A percentile compares a stretch with the other conserved stretches of the same genome.
These are phyloP conservation scores for Mucor circinelloides DNA, from an alignment of 371 early-diverging fungal genomes.

Conservation along the genomic window DNA sequence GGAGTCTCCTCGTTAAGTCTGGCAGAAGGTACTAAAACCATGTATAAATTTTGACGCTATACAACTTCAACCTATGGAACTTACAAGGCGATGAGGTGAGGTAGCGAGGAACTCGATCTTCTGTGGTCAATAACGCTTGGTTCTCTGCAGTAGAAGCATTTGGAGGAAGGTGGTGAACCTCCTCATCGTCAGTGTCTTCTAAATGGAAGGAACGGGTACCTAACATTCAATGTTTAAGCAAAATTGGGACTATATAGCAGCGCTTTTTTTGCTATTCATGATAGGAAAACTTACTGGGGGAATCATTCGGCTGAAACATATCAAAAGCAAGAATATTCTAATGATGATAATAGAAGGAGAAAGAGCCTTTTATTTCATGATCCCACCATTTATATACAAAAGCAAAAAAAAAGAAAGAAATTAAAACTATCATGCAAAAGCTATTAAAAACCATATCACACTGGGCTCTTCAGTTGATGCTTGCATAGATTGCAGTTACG, in stretches of 20 bases:
- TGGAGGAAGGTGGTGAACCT: conserved; percentile 8
- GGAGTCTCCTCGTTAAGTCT: conserved; percentile 27
- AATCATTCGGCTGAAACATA: background rate
- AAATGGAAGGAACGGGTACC: conserved; percentile 16
- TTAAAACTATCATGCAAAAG: background rate
- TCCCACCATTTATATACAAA: background rate
- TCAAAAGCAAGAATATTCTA: background rate
- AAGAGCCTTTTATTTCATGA: background rate
- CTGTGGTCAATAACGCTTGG: conserved; percentile 12
- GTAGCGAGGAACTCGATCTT: conserved; percentile 30
- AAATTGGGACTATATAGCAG: background rate
- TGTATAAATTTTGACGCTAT: background rate
- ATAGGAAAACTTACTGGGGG: background rate
- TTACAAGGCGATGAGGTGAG: conserved; percentile 35
- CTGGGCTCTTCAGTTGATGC: background rate
- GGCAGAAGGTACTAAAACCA: conserved; percentile 40
- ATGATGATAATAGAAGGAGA: background rate
- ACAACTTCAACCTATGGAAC: background rate
- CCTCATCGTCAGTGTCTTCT: conserved; percentile 28
- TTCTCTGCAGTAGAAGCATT: conserved; percentile 21
- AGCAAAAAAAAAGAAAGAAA: background rate
- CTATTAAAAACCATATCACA: background rate
- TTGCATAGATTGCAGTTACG: background rate
- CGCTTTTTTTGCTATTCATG: no score
- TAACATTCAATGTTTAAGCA: background rate